These are phyloP conservation scores for Recurvomyces mirabilis DNA, from an alignment of 495 filamentous ascomycete species.

Conservation along the genomic window DNA sequence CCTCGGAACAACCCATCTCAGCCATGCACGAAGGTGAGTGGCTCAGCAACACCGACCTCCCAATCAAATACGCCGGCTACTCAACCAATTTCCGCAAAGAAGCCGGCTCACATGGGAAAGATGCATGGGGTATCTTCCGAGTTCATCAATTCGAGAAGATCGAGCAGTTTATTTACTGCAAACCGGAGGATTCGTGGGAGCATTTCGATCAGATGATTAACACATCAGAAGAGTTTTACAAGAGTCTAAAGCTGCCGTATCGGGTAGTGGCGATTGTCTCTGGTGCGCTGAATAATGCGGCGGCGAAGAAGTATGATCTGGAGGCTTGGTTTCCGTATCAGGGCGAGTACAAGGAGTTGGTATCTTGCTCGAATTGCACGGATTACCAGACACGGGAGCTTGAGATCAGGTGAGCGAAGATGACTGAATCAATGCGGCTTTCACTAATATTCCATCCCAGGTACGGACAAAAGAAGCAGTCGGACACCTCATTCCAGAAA, in stretches of 20 bases:
- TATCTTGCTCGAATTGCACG: slow-evolving; percentile 51
- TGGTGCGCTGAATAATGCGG: slow-evolving; percentile 86
- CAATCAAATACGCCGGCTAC: slow-evolving; percentile 87
- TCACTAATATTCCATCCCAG: slow-evolving; percentile 22
- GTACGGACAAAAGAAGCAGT: slow-evolving; percentile 67
- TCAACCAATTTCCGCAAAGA: slow-evolving; percentile 93
- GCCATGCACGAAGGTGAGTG: slow-evolving; percentile 90
- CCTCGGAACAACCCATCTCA: slow-evolving; percentile 88
- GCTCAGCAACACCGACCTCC: slow-evolving; percentile 73
- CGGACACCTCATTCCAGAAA: slow-evolving; percentile 55
- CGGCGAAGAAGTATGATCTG: slow-evolving; percentile 88
- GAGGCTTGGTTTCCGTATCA: slow-evolving; percentile 98
- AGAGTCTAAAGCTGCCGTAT: slow-evolving; percentile 79
- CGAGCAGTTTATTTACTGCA: slow-evolving; percentile 88
- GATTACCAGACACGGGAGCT: slow-evolving; percentile 47
- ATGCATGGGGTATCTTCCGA: slow-evolving; percentile 97
- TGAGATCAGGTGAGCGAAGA: slow-evolving; percentile 57
- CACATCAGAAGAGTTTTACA: slow-evolving; percentile 86
- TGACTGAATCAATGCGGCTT: neutral
- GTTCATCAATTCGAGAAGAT: slow-evolving; percentile 99
- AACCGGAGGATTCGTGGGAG: slow-evolving; percentile 91
- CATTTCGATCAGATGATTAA: slow-evolving; percentile 86
- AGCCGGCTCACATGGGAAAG: slow-evolving; percentile 81
- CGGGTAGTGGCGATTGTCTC: slow-evolving; percentile 88
- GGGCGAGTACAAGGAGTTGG: slow-evolving; percentile 89